A percentile compares a stretch with the other conserved stretches of the same genome.
Evolutionary conservation across 192 early-diverging fungal species (phyloP).

Genomic region (Coemansia sp.): DNA sequence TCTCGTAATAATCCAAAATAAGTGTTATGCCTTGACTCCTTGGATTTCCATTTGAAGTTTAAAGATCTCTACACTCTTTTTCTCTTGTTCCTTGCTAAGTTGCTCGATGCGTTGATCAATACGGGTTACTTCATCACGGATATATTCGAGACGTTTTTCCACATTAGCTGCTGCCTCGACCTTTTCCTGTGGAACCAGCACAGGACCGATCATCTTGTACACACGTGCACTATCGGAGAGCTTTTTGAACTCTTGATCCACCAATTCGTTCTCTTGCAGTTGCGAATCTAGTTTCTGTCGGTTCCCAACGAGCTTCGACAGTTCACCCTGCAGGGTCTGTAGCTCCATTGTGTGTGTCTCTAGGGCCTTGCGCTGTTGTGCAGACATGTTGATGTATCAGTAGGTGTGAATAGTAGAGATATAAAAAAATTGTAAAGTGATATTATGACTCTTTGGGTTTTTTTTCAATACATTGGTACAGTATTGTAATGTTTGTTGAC

Average conservation of each 20-base stretch:
- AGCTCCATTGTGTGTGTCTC: constrained; percentile 70
- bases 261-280: constrained; percentile 91
- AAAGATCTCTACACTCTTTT: constrained; percentile 72
- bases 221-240: constrained; percentile 79
- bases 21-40: constrained; percentile 13
- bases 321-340: constrained; percentile 74
- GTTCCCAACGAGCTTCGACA: constrained; percentile 65
- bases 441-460: no score
- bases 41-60: constrained; percentile 51
- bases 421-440: no score
- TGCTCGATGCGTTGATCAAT: constrained; percentile 79
- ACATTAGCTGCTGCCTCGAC: constrained; percentile 84
- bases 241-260: constrained; percentile 86
- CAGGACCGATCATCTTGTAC: constrained; percentile 96
- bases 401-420: no score
- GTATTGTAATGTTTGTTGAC: no score
- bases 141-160: constrained; percentile 91
- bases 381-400: constrained; percentile 6
- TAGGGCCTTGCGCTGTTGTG: constrained; percentile 51
- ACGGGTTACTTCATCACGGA: constrained; percentile 81
- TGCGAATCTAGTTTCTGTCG: constrained; percentile 91
- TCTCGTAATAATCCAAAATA: not conserved
- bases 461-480: no score
- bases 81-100: constrained; percentile 78
- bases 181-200: constrained; percentile 89